Conservation (phyloP, 148 eudicot genomes). For the Camellia lanceoleosa region DNA sequence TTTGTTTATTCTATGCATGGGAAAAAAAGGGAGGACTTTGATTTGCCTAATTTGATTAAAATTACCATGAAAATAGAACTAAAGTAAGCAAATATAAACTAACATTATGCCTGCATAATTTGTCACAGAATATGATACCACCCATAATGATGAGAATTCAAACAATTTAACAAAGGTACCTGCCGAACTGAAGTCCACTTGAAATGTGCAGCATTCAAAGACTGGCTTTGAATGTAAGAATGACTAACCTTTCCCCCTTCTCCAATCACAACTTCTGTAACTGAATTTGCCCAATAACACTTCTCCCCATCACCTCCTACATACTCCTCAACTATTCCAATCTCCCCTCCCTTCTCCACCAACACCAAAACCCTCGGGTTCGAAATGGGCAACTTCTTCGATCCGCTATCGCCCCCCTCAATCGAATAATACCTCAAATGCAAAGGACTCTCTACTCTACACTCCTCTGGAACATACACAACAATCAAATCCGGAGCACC, state of each 20-base stretch:
- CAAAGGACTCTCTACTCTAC: conserved; percentile 62
- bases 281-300: conserved; percentile 90
- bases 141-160: neutral
- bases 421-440: conserved; percentile 59
- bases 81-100: neutral
- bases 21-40: neutral
- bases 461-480: conserved; percentile 82
- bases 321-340: conserved; percentile 77
- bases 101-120: too few species aligned
- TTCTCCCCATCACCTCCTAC: conserved; percentile 47
- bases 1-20: too few species aligned
- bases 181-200: conserved; percentile 91
- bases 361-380: conserved; percentile 84
- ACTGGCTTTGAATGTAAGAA: conserved; percentile 83
- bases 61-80: neutral
- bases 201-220: conserved; percentile 78
- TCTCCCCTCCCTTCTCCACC: conserved; percentile 91
- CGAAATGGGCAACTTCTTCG: conserved; percentile 65
- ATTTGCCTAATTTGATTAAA: neutral
- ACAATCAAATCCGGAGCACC: conserved; percentile 76
- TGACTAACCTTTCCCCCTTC: conserved; percentile 77
- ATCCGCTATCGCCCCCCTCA: conserved; percentile 49
- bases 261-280: conserved; percentile 64
- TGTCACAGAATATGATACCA: neutral
- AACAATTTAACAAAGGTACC: conserved; percentile 38